Conservation (phyloP, 1,139 yeast species). For the Taphrina pruni region DNA sequence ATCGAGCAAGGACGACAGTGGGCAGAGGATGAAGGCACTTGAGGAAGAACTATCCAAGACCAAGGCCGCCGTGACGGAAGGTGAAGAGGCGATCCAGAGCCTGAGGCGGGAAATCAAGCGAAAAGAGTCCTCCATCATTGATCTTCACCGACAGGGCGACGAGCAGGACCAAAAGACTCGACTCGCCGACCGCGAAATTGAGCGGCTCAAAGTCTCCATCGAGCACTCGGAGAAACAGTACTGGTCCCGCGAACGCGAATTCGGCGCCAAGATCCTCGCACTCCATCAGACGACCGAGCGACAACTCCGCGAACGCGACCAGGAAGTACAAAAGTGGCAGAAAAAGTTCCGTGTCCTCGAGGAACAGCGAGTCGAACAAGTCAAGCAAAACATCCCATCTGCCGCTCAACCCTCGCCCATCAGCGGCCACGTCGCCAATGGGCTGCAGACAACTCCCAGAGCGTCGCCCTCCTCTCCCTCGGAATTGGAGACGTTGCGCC, state of each 20-base stretch:
- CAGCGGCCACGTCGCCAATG: no score
- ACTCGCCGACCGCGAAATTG: not conserved
- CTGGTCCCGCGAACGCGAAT: slow-evolving; percentile 15
- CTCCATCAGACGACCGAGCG: slow-evolving; percentile 2
- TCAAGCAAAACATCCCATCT: not conserved
- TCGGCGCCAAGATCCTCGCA: slow-evolving; percentile 8
- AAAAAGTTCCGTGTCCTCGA: not conserved
- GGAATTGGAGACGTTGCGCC: not conserved
- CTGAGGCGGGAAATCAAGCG: not conserved
- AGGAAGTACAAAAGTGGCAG: not conserved
- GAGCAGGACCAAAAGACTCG: slow-evolving; percentile 9
- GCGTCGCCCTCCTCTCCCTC: not conserved
- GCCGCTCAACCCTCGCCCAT: no score
- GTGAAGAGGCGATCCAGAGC: not conserved
- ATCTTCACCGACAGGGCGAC: slow-evolving; percentile 7
- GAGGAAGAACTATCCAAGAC: not conserved
- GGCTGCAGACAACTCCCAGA: not conserved
- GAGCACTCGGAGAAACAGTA: slow-evolving; percentile 2
- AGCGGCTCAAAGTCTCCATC: not conserved
- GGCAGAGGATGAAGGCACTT: not conserved
- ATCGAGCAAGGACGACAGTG: slow-evolving; percentile 1
- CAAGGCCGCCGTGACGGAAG: not conserved
- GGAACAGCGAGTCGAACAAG: not conserved
- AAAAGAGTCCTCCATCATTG: slow-evolving; percentile 13
- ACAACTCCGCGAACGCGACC: not conserved